A percentile compares a stretch with the other conserved stretches of the same genome.
phyloP scores from a whole-genome alignment of 2,329 filamentous ascomycete species.

The Bertia moriformis region DNA sequence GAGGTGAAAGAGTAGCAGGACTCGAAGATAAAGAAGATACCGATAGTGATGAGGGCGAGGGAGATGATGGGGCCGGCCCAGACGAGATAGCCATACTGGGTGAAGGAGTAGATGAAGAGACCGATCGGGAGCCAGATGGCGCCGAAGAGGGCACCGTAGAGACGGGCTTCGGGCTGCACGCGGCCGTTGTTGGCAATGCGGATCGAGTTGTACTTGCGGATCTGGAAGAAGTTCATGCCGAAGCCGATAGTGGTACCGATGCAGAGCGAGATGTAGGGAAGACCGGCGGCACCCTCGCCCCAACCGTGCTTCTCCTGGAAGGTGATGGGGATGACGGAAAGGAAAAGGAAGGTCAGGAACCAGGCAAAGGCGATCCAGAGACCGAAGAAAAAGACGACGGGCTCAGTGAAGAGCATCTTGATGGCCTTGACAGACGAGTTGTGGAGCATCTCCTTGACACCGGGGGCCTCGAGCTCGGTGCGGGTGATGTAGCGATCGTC shows the following conservation, averaged over 20 bases:
- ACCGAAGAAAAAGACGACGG: conserved; percentile 13
- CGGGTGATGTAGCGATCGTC: conserved; percentile 31
- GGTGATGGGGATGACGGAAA: conserved; percentile 32
- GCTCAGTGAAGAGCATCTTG: conserved; percentile 8
- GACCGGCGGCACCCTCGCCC: conserved; percentile 29
- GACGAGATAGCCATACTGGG: conserved; percentile 28
- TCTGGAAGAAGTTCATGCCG: conserved; percentile 30
- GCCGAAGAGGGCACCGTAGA: conserved; percentile 31
- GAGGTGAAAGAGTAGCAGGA: conserved; percentile 29
- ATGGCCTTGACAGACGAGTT: conserved; percentile 33
- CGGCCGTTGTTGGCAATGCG: conserved; percentile 18
- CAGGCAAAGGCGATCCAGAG: conserved; percentile 36
- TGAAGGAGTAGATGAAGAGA: conserved; percentile 37
- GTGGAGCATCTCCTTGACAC: conserved; percentile 26
- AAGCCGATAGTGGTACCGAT: conserved; percentile 32
- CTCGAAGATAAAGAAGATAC: conserved; percentile 31
- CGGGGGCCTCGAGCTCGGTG: conserved; percentile 33
- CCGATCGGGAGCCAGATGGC: conserved; percentile 29
- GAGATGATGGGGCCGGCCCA: conserved; percentile 33
- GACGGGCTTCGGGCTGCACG: conserved; percentile 26
- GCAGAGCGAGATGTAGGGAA: conserved; percentile 33
- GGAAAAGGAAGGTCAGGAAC: conserved; percentile 37
- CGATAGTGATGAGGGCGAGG: conserved; percentile 31
- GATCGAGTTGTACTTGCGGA: conserved; percentile 27
- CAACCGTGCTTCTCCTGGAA: conserved; percentile 35